Conservation (phyloP, 495 filamentous ascomycete genomes). For the Penicillium roqueforti region DNA sequence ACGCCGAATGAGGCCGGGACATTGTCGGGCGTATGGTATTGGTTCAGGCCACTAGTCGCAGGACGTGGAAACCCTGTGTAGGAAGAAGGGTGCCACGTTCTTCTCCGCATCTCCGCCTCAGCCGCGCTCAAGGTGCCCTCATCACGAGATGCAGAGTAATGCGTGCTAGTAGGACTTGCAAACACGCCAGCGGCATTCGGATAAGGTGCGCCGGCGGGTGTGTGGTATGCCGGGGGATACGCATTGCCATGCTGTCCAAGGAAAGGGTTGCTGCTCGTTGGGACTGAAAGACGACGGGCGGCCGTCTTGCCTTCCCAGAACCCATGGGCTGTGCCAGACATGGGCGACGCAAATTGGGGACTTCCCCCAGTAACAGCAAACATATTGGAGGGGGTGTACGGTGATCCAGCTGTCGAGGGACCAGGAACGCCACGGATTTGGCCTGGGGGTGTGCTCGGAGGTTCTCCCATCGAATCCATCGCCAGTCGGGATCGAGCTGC, state of each 20-base stretch:
- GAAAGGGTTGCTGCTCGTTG: conserved; percentile 70
- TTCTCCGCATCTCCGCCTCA: conserved; percentile 73
- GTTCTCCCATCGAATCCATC: conserved; percentile 55
- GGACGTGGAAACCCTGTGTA: conserved; percentile 55
- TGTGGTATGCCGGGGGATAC: conserved; percentile 54
- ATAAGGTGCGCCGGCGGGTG: conserved; percentile 41
- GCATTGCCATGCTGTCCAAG: conserved; percentile 56
- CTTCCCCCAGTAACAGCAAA: conserved; percentile 71
- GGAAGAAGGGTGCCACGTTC: conserved; percentile 87
- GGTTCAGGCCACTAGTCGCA: conserved; percentile 56
- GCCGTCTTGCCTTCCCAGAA: conserved; percentile 69
- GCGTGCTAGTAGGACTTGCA: conserved; percentile 67
- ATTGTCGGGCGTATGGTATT: conserved; percentile 57
- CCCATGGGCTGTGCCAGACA: conserved; percentile 59
- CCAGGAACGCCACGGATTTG: conserved; percentile 41
- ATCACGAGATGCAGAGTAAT: conserved; percentile 59
- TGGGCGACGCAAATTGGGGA: conserved; percentile 71
- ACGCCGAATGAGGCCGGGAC: conserved; percentile 49
- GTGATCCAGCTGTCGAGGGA: conserved; percentile 66
- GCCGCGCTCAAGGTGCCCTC: conserved; percentile 57
- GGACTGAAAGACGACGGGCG: conserved; percentile 75
- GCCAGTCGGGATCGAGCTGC: conserved; percentile 53
- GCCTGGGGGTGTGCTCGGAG: conserved; percentile 46
- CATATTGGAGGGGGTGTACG: conserved; percentile 49
- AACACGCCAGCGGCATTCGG: conserved; percentile 57